These are phyloP conservation scores for Pneumocystis murina DNA, from an alignment of 1,139 yeast species.

Conservation along the genomic window DNA sequence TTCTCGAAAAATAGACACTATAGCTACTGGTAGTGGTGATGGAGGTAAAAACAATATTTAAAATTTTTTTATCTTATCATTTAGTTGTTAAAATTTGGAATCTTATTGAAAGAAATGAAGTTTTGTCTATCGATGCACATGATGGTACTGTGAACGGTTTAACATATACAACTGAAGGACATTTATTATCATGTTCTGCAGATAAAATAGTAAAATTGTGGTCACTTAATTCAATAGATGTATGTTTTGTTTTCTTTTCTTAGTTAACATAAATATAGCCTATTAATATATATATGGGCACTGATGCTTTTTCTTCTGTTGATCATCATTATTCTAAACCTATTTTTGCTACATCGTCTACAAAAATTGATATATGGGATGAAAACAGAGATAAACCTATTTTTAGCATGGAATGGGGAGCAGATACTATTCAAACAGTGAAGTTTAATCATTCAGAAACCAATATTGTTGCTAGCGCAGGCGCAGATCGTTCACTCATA, in stretches of 20 bases:
- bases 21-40: slow-evolving; percentile 91
- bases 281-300: slow-evolving; percentile 62
- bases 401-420: slow-evolving; percentile 83
- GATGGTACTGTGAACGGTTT: slow-evolving; percentile 81
- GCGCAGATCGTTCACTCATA: slow-evolving; percentile 81
- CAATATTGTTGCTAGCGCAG: slow-evolving; percentile 76
- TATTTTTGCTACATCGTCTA: slow-evolving; percentile 84
- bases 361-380: slow-evolving; percentile 82
- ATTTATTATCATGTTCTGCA: slow-evolving; percentile 72
- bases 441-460: slow-evolving; percentile 85
- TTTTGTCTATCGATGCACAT: slow-evolving; percentile 72
- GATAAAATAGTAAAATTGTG: slow-evolving; percentile 83
- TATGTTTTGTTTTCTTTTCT: not conserved
- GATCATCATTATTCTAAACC: slow-evolving; percentile 72
- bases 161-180: slow-evolving; percentile 55
- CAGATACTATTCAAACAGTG: slow-evolving; percentile 72
- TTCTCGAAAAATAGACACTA: slow-evolving; percentile 48
- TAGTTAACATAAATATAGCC: slow-evolving; percentile 19
- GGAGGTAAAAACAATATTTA: slow-evolving; percentile 30
- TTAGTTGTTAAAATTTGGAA: slow-evolving; percentile 79
- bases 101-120: slow-evolving; percentile 55
- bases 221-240: slow-evolving; percentile 23
- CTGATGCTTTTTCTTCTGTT: slow-evolving; percentile 66
- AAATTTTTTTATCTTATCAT: not conserved
- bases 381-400: slow-evolving; percentile 60